A percentile compares a stretch with the other conserved stretches of the same genome.
phyloP scores from a whole-genome alignment of 2,329 filamentous ascomycete species.

The Geosmithia morbida region DNA sequence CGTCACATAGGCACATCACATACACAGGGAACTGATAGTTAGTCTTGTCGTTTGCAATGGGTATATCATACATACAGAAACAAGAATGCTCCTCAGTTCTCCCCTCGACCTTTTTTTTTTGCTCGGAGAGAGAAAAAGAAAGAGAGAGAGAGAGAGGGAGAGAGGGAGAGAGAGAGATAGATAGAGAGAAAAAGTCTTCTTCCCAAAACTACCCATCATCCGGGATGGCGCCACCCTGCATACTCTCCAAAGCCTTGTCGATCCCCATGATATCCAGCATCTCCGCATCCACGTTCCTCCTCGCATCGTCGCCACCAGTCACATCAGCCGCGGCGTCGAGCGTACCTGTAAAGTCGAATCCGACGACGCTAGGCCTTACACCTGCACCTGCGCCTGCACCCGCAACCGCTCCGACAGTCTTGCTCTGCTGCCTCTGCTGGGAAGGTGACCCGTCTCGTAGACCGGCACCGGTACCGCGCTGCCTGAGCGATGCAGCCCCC shows the following conservation, averaged over 20 bases:
- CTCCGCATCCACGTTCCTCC: conserved; percentile 41
- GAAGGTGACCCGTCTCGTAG: neutral
- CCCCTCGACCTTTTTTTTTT: too few relatives aligned
- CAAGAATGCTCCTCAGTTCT: too few relatives aligned
- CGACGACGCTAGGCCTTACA: conserved; percentile 16
- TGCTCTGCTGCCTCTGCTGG: neutral
- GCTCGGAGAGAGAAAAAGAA: neutral
- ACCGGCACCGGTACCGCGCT: neutral
- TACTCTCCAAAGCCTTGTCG: conserved; percentile 40
- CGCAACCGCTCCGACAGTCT: too few relatives aligned
- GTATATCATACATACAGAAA: conserved; percentile 2
- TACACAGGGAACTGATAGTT: too few relatives aligned
- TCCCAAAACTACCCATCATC: conserved; percentile 17
- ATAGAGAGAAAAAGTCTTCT: conserved; percentile 35
- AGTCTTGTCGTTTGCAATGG: neutral
- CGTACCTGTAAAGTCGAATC: conserved; percentile 35
- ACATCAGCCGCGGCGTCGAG: conserved; percentile 38
- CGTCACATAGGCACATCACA: neutral
- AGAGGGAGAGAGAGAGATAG: neutral
- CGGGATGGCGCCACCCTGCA: conserved; percentile 36
- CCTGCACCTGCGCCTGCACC: neutral
- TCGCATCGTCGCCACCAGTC: conserved; percentile 22
- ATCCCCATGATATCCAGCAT: conserved; percentile 54
- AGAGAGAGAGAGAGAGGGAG: too few relatives aligned
- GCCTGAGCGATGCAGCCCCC: neutral